phyloP scores from a whole-genome alignment of 495 filamentous ascomycete species.

The Pyronema omphalodes region DNA sequence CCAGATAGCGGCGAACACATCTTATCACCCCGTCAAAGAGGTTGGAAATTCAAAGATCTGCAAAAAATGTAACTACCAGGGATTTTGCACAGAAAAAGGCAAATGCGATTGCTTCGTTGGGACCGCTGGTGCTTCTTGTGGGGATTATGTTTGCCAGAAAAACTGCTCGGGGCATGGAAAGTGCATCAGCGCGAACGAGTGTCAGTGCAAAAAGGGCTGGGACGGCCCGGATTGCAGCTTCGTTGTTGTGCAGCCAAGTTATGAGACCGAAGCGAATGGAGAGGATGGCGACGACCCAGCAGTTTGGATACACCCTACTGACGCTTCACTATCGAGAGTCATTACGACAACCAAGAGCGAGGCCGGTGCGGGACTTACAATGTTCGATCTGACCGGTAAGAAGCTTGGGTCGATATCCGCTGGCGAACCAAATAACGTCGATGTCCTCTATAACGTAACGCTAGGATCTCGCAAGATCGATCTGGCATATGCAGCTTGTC shows the following conservation, averaged over 20 bases:
- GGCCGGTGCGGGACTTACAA: constrained; percentile 20
- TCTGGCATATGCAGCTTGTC: constrained; percentile 24
- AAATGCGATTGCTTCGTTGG: background rate
- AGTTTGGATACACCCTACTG: constrained; percentile 25
- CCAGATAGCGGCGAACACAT: too few relatives aligned
- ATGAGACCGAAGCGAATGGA: constrained; percentile 25
- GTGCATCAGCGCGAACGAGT: constrained; percentile 1
- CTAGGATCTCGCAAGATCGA: constrained; percentile 13
- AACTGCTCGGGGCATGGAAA: background rate
- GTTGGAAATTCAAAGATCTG: too few relatives aligned
- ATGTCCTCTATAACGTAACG: constrained; percentile 25
- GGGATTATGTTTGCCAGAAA: background rate
- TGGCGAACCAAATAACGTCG: constrained; percentile 26
- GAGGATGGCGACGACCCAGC: constrained; percentile 26
- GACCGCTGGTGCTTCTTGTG: background rate
- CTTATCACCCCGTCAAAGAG: too few relatives aligned
- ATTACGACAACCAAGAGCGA: constrained; percentile 26
- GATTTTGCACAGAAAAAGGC: too few relatives aligned
- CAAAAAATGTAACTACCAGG: too few relatives aligned
- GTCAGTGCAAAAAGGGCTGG: constrained; percentile 21
- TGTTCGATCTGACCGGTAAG: constrained; percentile 25
- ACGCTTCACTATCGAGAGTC: constrained; percentile 17
- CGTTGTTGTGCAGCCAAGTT: constrained; percentile 19
- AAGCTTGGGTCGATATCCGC: constrained; percentile 19
- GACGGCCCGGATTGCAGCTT: constrained; percentile 25